Base-by-base conservation (phyloP, 805 yeast genomes). In the Ogataea parapolymorpha region DNA sequence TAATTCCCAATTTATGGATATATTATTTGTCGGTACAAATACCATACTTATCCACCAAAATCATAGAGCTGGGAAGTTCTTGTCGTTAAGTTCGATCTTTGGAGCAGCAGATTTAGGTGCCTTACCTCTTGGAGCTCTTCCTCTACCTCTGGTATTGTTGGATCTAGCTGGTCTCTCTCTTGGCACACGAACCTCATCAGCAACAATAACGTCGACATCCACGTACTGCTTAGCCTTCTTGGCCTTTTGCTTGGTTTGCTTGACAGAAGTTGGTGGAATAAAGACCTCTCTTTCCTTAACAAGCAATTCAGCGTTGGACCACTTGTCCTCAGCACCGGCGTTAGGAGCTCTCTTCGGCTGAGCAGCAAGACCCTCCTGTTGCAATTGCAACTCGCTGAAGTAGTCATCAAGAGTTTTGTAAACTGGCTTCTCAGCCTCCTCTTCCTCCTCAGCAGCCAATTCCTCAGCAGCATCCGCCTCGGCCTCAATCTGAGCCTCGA, bases 341-440 rank as follows among this genome's bases (percentile, higher is more conserved):
- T 79, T 79, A 57, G 82, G 75, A 61, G 68, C 51, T 68, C 77
- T 72, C 36, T 61, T 47, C 26, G 66, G 51, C 53, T 63, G 63
- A 41, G 59, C 54, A 38, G 44, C 49, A 39, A 55, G 35, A 41
- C 65, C 65, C 37, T 64, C 63, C 56, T 68, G 71, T 53, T 71
- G 65, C 47, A 68, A 60, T 60, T 71, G 65, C 61, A 72, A 66
- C 69, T 83, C 88, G 58, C 80, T 80, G 66, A 88, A 79, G 83
- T 85, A 91, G 61, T 89, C 95, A 59, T 82, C 88, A 61, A 86
- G 80, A 45, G 96, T 83, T 73, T 79, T 80, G 63, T 68, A 67
- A 38, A 69, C 75, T 50, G 73, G 75, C 51, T 74, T 74, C 44
- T 62, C 74, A 41, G 61, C 69, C 40, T 49, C 66, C 33, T 56